phyloP scores from a whole-genome alignment of 2,329 filamentous ascomycete species.

The Trichoderma sp. region DNA sequence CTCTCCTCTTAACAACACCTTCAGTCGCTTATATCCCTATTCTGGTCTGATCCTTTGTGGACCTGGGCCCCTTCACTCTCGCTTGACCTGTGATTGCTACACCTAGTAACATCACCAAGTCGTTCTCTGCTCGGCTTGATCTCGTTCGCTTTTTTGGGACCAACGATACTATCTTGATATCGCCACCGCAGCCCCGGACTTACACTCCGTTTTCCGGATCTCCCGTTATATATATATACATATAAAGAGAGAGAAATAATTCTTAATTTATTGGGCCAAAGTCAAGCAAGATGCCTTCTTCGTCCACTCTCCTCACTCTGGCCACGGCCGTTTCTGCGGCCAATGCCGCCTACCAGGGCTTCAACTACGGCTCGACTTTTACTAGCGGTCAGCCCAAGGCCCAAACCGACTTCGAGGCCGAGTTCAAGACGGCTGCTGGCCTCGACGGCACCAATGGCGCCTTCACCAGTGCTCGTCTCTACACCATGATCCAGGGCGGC shows the following conservation, averaged over 20 bases:
- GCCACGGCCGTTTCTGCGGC: slow-evolving; percentile 42
- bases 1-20: not conserved
- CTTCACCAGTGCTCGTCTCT: slow-evolving; percentile 73
- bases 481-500: slow-evolving; percentile 73
- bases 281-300: slow-evolving; percentile 40
- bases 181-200: slow-evolving; percentile 10
- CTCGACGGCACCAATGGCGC: slow-evolving; percentile 64
- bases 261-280: not conserved
- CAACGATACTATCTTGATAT: slow-evolving; percentile 4
- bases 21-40: not conserved
- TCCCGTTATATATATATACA: not conserved
- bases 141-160: slow-evolving; percentile 13
- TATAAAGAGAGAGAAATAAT: not conserved
- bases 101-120: not conserved
- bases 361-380: slow-evolving; percentile 73
- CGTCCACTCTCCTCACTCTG: slow-evolving; percentile 41
- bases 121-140: slow-evolving; percentile 11
- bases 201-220: not conserved
- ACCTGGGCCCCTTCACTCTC: slow-evolving; percentile 9
- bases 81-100: slow-evolving; percentile 16
- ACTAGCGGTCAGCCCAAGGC: slow-evolving; percentile 62
- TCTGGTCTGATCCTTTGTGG: not conserved
- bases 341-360: slow-evolving; percentile 59
- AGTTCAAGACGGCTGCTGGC: slow-evolving; percentile 68
- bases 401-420: slow-evolving; percentile 68